Percentiles rank a stretch among this genome's conserved stretches.
Evolutionary conservation across 495 filamentous ascomycete species (phyloP).

Genomic region (Aspergillus baeticus): DNA sequence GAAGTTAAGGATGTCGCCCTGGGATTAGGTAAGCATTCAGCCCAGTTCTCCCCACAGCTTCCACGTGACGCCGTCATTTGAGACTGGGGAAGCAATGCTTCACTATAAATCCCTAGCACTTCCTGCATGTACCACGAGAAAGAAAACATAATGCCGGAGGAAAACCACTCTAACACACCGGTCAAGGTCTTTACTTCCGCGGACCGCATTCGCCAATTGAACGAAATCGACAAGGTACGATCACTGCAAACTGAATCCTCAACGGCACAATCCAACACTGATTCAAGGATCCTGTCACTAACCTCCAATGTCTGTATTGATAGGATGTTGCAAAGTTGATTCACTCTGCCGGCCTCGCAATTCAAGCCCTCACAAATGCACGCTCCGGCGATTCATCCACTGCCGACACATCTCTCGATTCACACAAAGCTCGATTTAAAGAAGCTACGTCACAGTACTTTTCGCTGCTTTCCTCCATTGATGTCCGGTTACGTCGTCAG

Average conservation of each 20-base stretch:
- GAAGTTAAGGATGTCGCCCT: constrained; percentile 5
- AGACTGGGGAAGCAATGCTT: neutral
- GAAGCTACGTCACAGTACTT: constrained; percentile 64
- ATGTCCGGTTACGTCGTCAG: constrained; percentile 71
- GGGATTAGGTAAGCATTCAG: constrained; percentile 5
- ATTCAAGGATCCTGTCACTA: neutral
- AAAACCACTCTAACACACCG: constrained; percentile 17
- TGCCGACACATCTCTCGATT: constrained; percentile 41
- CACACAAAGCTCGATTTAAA: constrained; percentile 60
- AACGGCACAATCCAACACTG: neutral
- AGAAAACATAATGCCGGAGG: constrained; percentile 18
- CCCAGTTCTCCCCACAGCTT: neutral
- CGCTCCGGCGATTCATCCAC: constrained; percentile 32
- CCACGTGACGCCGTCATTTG: constrained; percentile 7
- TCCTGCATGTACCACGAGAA: neutral
- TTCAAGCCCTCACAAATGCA: constrained; percentile 64
- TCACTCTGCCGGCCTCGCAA: constrained; percentile 62
- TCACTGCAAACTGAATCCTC: neutral
- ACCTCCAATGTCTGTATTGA: neutral
- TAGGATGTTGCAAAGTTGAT: constrained; percentile 63
- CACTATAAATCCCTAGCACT: neutral
- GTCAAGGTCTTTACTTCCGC: constrained; percentile 53
- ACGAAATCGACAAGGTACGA: constrained; percentile 68
- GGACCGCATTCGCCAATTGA: constrained; percentile 76
- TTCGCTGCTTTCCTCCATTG: constrained; percentile 63